Conservation (phyloP, 208 protist genomes). For the Trypanosoma lewisi region DNA sequence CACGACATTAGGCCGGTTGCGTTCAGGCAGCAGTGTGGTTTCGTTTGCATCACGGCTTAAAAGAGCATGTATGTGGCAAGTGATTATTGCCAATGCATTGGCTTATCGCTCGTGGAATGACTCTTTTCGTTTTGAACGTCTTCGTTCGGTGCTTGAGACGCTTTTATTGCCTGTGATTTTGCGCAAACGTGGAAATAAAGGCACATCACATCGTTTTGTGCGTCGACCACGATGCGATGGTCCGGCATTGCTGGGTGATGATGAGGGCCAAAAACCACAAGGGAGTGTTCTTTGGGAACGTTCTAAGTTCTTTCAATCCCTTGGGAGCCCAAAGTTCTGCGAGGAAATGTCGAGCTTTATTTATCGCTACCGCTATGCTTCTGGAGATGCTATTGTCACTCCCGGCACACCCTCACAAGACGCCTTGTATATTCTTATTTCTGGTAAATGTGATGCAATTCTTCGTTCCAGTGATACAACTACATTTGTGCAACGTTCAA, state of each 20-base stretch:
- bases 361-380: conserved; percentile 43
- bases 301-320: conserved; percentile 48
- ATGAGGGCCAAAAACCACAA: conserved; percentile 27
- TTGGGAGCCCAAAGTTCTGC: conserved; percentile 55
- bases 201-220: background rate
- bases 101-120: conserved; percentile 37
- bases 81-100: conserved; percentile 41
- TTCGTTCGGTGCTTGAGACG: conserved; percentile 55
- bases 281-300: conserved; percentile 60
- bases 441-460: conserved; percentile 62
- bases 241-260: background rate
- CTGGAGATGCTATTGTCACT: conserved; percentile 61
- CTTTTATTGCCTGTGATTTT: conserved; percentile 69
- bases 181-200: conserved; percentile 42
- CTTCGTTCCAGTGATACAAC: background rate
- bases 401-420: conserved; percentile 51
- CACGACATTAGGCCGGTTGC: background rate
- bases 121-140: conserved; percentile 43
- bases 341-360: conserved; percentile 66
- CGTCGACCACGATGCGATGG: background rate
- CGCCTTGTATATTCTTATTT: conserved; percentile 74
- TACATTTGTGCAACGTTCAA: conserved; percentile 22
- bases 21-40: conserved; percentile 36
- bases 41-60: conserved; percentile 58
- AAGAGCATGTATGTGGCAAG: conserved; percentile 78